Evolutionary conservation across 768 basidiomycete species (phyloP), one percentile per base, ranked within the genome.

Genomic region (Imleria badia): DNA sequence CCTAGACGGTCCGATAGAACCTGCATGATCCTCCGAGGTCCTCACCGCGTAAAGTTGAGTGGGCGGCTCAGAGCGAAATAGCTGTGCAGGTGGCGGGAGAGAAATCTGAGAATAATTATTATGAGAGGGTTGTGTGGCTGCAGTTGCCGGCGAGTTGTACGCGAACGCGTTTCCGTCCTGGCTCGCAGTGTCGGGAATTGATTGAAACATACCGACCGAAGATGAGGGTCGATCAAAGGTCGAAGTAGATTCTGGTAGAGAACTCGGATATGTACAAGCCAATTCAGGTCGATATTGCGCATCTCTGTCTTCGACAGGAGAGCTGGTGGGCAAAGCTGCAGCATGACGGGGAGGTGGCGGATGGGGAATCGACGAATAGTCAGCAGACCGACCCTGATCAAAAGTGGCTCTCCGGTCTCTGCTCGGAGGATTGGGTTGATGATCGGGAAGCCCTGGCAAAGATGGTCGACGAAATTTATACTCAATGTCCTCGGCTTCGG

Each of bases 391-490:
- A 40, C 50, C 31, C 34, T 55, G 64, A 36, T 62, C 59, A 49
- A 54, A 42, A 29, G 58, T 41, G 7, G 46, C 13, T 42, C 60
- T 64, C 15, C 58, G 52, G 15, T 60, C 65, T 45, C 48, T 59
- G 41, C 17, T 42, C 34, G 30, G 41, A 36, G 54, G 3, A 41
- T 40, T 43, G 22, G 47, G 40, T n/a, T 57, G 59, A 45, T 51
- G 44, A 34, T 59, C 58, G 9, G 56, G 39, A 23, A 59, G 40
- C 9, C 42, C 51, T 3, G 71, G 58, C 5, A 72, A 50, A 26
- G 71, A 71, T n/a, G 69, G 55, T 34, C 69, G 71, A 51, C 71
- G 69, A 48, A 55, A 66, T 52, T 71, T 71, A 51, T 67, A 64
- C 20, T 71, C 71, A n/a, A 53, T 17, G 13, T 71, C 69, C 23